Evolutionary conservation across 352 stramenopile species (phyloP).

Genomic region (Chrysophaeum taylorii): DNA sequence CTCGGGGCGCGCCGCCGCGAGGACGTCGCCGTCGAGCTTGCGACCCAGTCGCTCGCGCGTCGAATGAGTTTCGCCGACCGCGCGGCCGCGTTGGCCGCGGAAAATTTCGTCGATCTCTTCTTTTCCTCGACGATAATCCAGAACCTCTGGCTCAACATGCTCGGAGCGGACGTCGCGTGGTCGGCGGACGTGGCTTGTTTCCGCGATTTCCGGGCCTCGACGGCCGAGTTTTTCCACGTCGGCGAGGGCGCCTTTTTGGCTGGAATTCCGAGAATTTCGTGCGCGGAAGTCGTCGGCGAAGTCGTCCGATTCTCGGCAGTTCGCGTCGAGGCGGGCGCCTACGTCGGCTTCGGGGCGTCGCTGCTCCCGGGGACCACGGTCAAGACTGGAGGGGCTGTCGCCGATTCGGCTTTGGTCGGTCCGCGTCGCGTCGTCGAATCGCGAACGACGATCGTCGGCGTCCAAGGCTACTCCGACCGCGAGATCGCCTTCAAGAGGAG

Average conservation of each 20-base stretch:
- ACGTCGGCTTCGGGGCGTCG: slow-evolving; percentile 1
- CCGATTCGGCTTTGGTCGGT: background rate
- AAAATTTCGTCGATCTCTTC: background rate
- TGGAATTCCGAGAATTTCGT: background rate
- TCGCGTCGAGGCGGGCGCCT: background rate
- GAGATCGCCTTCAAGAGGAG: background rate
- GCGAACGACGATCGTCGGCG: background rate
- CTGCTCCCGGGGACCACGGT: background rate
- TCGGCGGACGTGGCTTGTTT: background rate
- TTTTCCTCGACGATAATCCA: background rate
- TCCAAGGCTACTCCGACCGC: background rate
- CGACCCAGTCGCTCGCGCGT: no score
- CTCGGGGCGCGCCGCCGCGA: no score
- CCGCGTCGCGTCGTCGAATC: background rate
- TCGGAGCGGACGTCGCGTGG: slow-evolving; percentile 5
- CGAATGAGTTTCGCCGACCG: no score
- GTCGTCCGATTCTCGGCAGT: no score
- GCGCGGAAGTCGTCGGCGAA: background rate
- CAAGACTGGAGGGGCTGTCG: background rate
- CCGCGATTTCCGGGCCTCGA: background rate
- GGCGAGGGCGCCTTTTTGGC: background rate
- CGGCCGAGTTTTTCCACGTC: background rate
- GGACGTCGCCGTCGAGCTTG: no score
- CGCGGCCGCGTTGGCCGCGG: background rate
- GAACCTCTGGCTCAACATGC: background rate